These are phyloP conservation scores for Globisporangium recalcitrans DNA, from an alignment of 352 stramenopile species.

Conservation along the genomic window DNA sequence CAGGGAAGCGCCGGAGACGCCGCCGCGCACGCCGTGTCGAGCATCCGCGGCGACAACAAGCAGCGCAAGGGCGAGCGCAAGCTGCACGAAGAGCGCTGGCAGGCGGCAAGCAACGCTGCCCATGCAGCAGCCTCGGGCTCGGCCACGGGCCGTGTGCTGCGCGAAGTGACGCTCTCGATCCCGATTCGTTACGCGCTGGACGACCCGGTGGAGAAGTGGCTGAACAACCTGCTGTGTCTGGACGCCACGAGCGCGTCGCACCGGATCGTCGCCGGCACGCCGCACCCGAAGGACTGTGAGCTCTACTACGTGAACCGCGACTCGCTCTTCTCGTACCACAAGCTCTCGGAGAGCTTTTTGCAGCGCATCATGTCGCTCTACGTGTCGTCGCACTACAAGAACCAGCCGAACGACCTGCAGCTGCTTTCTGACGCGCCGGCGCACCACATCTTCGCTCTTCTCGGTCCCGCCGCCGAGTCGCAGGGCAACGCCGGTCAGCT, in stretches of 20 bases:
- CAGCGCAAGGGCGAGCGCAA: conserved; percentile 94
- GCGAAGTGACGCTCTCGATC: conserved; percentile 94
- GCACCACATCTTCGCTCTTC: conserved; percentile 97
- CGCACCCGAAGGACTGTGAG: conserved; percentile 95
- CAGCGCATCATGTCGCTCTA: conserved; percentile 95
- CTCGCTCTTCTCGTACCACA: conserved; percentile 99
- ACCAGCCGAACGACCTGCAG: conserved; percentile 99
- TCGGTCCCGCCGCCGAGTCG: conserved; percentile 92
- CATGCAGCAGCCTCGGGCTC: conserved; percentile 44
- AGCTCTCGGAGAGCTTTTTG: conserved; percentile 95
- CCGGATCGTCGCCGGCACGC: conserved; percentile 90
- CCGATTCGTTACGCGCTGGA: conserved; percentile 96
- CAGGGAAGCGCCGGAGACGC: conserved; percentile 78
- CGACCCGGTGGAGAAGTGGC: conserved; percentile 97
- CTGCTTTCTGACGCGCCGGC: conserved; percentile 97
- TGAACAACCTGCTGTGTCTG: conserved; percentile 97
- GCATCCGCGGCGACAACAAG: conserved; percentile 87
- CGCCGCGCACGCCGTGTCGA: conserved; percentile 45
- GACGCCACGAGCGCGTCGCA: conserved; percentile 83
- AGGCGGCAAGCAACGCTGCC: conserved; percentile 86
- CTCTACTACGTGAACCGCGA: conserved; percentile 99
- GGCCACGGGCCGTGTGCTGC: conserved; percentile 74
- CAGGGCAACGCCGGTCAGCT: conserved; percentile 88
- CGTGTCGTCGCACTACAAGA: conserved; percentile 99
- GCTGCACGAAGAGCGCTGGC: conserved; percentile 96